Evolutionary conservation across 148 eudicot species (phyloP).

Genomic region (Bassia scoparia): DNA sequence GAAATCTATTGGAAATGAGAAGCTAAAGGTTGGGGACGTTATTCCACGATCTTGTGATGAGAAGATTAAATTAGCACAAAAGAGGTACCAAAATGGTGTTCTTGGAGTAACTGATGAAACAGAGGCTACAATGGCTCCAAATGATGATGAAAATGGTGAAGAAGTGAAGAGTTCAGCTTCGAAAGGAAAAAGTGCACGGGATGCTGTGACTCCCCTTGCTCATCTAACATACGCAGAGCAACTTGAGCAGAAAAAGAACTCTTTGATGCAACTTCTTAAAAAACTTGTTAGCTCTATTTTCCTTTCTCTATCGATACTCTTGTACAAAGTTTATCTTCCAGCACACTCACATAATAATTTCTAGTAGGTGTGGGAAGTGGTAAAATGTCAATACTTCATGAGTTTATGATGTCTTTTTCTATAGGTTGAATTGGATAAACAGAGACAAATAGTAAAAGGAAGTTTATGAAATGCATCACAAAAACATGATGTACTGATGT

Average conservation of each 20-base stretch:
- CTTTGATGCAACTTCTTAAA: constrained; percentile 60
- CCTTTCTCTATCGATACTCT: background rate
- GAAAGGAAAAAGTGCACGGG: constrained; percentile 66
- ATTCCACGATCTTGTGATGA: constrained; percentile 68
- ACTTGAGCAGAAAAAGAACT: constrained; percentile 75
- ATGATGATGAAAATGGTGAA: constrained; percentile 41
- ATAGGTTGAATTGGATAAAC: too few relatives aligned
- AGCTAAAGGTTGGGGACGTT: constrained; percentile 62
- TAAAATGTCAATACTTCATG: too few relatives aligned
- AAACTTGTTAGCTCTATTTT: constrained; percentile 56
- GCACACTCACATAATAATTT: too few relatives aligned
- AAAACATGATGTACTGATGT: too few relatives aligned
- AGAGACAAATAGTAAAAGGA: too few relatives aligned
- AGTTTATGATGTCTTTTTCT: too few relatives aligned
- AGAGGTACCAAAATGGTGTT: constrained; percentile 25
- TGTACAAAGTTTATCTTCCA: background rate
- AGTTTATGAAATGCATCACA: too few relatives aligned
- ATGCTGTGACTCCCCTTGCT: constrained; percentile 89
- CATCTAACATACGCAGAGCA: constrained; percentile 76
- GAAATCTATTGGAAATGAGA: constrained; percentile 53
- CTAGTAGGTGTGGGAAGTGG: too few relatives aligned
- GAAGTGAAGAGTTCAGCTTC: constrained; percentile 35
- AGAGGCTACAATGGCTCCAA: constrained; percentile 25
- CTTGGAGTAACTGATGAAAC: constrained; percentile 28
- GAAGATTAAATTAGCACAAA: constrained; percentile 35